phyloP scores from a whole-genome alignment of 179 eudicot genomes.

The Monotropa hypopitys region DNA sequence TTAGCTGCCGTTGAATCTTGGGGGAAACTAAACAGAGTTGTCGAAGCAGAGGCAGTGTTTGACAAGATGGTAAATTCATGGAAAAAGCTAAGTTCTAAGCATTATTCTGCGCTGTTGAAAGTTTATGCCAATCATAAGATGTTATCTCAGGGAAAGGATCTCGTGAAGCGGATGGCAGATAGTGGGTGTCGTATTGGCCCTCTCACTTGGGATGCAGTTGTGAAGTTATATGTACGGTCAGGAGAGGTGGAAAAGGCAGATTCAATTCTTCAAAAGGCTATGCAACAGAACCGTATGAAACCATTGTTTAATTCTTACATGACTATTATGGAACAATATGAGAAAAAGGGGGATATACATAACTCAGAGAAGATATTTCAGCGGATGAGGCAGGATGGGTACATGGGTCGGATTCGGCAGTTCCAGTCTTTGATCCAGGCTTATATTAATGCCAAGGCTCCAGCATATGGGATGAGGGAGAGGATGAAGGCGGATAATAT shows the following conservation, averaged over 20 bases:
- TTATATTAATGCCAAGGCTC: slow-evolving; percentile 4
- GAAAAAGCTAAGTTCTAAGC: slow-evolving; percentile 30
- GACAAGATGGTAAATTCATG: slow-evolving; percentile 21
- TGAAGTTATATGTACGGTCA: slow-evolving; percentile 63
- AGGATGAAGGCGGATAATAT: slow-evolving; percentile 13
- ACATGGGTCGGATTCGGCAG: slow-evolving; percentile 14
- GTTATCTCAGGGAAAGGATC: slow-evolving; percentile 67
- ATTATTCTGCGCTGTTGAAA: slow-evolving; percentile 38
- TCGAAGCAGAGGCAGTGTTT: slow-evolving; percentile 68
- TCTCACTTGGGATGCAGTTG: slow-evolving; percentile 58
- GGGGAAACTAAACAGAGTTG: slow-evolving; percentile 54
- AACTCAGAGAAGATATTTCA: slow-evolving; percentile 5
- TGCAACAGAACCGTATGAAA: slow-evolving; percentile 20
- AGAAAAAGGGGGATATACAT: background rate
- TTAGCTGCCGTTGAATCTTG: slow-evolving; percentile 60
- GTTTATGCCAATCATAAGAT: slow-evolving; percentile 69
- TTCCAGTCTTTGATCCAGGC: slow-evolving; percentile 4
- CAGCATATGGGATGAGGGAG: slow-evolving; percentile 9
- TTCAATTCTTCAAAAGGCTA: slow-evolving; percentile 46
- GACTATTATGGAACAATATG: slow-evolving; percentile 37
- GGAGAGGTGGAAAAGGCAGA: slow-evolving; percentile 94
- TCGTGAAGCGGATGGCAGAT: slow-evolving; percentile 60
- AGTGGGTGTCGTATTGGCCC: slow-evolving; percentile 55
- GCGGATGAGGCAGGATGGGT: slow-evolving; percentile 9
- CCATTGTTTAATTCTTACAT: slow-evolving; percentile 52